Percentiles rank a stretch among this genome's conserved stretches.
These are phyloP conservation scores for Nakazawaea sp. DNA, from an alignment of 805 yeast species.

Conservation along the genomic window DNA sequence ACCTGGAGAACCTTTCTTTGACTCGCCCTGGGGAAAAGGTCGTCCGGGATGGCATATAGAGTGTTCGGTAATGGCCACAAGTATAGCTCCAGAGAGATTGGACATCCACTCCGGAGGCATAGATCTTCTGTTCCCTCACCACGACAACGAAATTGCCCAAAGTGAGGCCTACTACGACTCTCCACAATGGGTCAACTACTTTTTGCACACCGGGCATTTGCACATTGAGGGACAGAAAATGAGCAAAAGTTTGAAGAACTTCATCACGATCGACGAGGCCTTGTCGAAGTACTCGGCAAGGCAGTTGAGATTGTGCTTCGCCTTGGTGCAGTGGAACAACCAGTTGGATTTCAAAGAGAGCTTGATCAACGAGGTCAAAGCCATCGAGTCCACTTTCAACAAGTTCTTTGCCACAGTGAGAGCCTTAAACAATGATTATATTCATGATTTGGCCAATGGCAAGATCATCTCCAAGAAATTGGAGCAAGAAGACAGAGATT, in stretches of 20 bases:
- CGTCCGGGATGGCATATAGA: conserved; percentile 99
- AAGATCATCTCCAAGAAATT: conserved; percentile 57
- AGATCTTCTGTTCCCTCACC: conserved; percentile 97
- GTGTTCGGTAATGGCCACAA: conserved; percentile 98
- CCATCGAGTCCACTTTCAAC: conserved; percentile 65
- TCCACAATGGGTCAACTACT: conserved; percentile 94
- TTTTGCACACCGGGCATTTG: conserved; percentile 93
- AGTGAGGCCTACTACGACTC: conserved; percentile 88
- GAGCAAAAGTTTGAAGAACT: conserved; percentile 93
- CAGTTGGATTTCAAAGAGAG: conserved; percentile 88
- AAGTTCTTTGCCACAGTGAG: conserved; percentile 86
- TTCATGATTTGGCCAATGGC: conserved; percentile 40
- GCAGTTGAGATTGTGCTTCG: conserved; percentile 87
- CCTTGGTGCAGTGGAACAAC: conserved; percentile 86
- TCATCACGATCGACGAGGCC: conserved; percentile 91
- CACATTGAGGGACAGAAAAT: conserved; percentile 98
- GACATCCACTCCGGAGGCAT: conserved; percentile 97
- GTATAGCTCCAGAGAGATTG: conserved; percentile 72
- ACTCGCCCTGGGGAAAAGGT: conserved; percentile 93
- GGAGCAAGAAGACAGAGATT: conserved; percentile 43
- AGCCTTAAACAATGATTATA: conserved; percentile 67
- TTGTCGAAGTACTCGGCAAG: conserved; percentile 62
- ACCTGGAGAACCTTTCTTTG: conserved; percentile 97
- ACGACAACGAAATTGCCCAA: conserved; percentile 97
- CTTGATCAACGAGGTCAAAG: conserved; percentile 66